Evolutionary conservation across 2,329 filamentous ascomycete species (phyloP).

Genomic region (Atkinsonella hypoxylon): DNA sequence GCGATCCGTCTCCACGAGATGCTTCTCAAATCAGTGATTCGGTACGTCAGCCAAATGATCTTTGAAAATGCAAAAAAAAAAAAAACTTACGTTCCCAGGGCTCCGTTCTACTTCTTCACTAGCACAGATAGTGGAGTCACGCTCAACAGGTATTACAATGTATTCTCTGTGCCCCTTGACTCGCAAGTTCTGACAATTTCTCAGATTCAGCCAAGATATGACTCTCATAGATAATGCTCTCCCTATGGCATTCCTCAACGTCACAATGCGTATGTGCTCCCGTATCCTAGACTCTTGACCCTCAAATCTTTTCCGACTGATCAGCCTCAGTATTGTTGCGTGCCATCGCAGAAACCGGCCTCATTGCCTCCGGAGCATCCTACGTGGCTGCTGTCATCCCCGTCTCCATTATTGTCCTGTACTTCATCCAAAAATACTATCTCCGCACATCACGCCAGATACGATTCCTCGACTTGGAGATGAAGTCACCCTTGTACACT

Average conservation of each 20-base stretch:
- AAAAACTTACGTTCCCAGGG: constrained; percentile 9
- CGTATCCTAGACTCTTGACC: constrained; percentile 3
- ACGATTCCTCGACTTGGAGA: constrained; percentile 38
- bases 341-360: constrained; percentile 11
- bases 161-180: background rate
- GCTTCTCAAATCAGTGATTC: constrained; percentile 12
- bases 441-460: constrained; percentile 40
- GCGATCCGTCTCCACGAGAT: constrained; percentile 13
- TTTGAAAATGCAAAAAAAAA: no score
- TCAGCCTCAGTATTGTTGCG: constrained; percentile 10
- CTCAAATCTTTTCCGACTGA: background rate
- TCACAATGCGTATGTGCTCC: constrained; percentile 19
- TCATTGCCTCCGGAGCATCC: constrained; percentile 14
- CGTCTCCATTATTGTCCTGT: constrained; percentile 26
- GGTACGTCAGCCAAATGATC: background rate
- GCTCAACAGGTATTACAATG: constrained; percentile 20
- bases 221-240: constrained; percentile 23
- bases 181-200: constrained; percentile 1
- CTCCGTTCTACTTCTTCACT: constrained; percentile 29
- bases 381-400: constrained; percentile 29
- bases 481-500: constrained; percentile 35
- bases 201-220: constrained; percentile 28
- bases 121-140: constrained; percentile 27
- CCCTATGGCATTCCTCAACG: constrained; percentile 16
- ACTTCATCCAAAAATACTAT: constrained; percentile 36